Evolutionary conservation across 1,139 yeast species (phyloP), one percentile per base, ranked within the genome.

Genomic region (Tardiomyces depauwii): DNA sequence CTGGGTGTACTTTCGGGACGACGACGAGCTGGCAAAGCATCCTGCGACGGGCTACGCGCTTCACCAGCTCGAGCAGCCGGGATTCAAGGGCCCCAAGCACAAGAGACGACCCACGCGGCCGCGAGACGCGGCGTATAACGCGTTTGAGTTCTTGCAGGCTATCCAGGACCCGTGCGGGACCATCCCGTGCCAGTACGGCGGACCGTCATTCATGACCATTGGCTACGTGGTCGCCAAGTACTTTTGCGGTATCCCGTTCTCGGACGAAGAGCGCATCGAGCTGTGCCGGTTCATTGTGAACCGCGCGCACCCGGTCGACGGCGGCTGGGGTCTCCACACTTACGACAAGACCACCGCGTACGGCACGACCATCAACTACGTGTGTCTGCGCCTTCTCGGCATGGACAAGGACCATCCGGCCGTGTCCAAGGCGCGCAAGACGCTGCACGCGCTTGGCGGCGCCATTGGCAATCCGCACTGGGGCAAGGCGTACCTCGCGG

Each of bases 281-380:
- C 68, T 93, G 62, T 78, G 83, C 39, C 72, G 97, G 47, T 91
- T 88, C 59, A 67, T 91, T 19, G 87, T 87, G 18, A 93, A 93
- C 60, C 76, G 86, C 0, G 82, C 97, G 0, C 96, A 91, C 61
- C 97, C 96, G 0, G 95, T 88, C 0, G 99, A 93, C 64, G 99
- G 99, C n/a, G 99, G 98, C 1, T 93, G 99, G 98, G 98, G 97
- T 0, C 72, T 93, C 44, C 97, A 91, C 60, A 77, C 88, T 2
- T 80, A 78, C 43, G 98, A 91, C 60, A 91, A 89, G 61, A 82
- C 94, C 7, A 93, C 98, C 0, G 93, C 93, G 54, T 89, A 88
- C 62, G 98, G 99, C 4, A 93, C 99, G 1, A 73, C 88, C 1
- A 76, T 91, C 59, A 88, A 88, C 64, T 93, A 93, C 62, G 82